Evolutionary conservation across 2,329 filamentous ascomycete species (phyloP).

Genomic region (Beauveria australis): DNA sequence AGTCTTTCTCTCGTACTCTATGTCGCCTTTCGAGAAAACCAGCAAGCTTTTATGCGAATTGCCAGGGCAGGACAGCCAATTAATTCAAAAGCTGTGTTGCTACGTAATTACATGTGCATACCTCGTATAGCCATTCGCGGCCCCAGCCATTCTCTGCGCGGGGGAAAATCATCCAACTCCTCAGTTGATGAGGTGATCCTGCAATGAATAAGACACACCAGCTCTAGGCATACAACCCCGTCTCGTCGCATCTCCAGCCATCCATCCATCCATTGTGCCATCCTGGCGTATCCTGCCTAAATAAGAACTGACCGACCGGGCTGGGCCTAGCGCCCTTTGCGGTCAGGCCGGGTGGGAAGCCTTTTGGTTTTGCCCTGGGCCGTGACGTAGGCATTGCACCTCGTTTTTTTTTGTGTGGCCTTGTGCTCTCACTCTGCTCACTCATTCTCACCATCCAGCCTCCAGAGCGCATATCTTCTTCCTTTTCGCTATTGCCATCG

Average conservation of each 20-base stretch:
- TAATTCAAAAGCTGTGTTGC: no score
- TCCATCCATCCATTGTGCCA: no score
- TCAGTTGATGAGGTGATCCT: no score
- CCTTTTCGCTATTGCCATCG: background rate
- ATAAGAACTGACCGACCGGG: background rate
- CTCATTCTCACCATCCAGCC: background rate
- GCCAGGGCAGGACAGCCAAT: no score
- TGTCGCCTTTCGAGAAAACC: no score
- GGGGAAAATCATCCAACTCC: no score
- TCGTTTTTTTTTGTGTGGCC: background rate
- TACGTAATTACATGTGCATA: no score
- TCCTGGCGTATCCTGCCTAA: no score
- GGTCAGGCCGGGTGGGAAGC: background rate
- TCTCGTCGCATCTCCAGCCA: background rate
- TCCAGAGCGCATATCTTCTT: background rate
- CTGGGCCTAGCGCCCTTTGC: background rate
- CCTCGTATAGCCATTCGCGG: no score
- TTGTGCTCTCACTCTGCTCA: background rate
- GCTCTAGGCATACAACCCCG: background rate
- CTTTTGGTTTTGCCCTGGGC: background rate
- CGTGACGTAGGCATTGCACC: conserved; percentile 5
- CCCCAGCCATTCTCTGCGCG: no score
- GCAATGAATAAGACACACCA: background rate
- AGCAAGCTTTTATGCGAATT: no score
- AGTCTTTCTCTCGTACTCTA: no score